Evolutionary conservation across 1,284 basidiomycete species (phyloP).

Genomic region (Rhodofomes roseus): DNA sequence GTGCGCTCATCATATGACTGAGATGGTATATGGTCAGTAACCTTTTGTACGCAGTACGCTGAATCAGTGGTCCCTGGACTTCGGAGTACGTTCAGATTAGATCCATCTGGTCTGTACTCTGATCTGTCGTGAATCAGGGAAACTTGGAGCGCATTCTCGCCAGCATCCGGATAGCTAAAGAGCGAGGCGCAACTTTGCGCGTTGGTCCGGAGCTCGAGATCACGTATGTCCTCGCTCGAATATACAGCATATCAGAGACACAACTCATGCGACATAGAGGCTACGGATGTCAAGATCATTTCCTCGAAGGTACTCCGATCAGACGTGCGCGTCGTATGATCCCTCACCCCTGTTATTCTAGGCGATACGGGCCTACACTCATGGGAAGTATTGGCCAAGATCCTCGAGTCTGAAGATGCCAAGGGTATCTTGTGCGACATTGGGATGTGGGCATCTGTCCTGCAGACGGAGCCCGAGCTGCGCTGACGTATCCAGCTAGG

Average conservation of each 20-base stretch:
- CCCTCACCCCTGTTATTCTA: constrained; percentile 26
- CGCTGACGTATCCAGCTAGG: constrained; percentile 45
- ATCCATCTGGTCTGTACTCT: neutral
- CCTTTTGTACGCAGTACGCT: constrained; percentile 60
- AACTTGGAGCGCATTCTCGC: constrained; percentile 88
- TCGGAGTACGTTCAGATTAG: constrained; percentile 54
- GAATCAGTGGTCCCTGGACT: constrained; percentile 96
- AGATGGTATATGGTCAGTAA: neutral
- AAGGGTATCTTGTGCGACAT: constrained; percentile 88
- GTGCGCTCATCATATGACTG: constrained; percentile 24
- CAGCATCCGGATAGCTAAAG: constrained; percentile 88
- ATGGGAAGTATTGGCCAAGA: constrained; percentile 90
- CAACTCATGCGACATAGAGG: constrained; percentile 47
- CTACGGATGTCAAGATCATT: constrained; percentile 94
- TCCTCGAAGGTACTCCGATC: constrained; percentile 64
- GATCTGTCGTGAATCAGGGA: constrained; percentile 48
- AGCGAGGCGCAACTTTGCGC: constrained; percentile 84
- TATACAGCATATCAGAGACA: neutral
- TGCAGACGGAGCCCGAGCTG: neutral
- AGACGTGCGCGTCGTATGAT: neutral
- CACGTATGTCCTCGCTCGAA: constrained; percentile 52
- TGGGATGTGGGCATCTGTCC: constrained; percentile 69
- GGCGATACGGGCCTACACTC: constrained; percentile 94
- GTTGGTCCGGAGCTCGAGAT: constrained; percentile 99
- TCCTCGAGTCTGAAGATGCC: constrained; percentile 75